Evolutionary conservation across 2,329 filamentous ascomycete species (phyloP), one percentile per base, ranked within the genome.

Genomic region (Beauveria sp.): DNA sequence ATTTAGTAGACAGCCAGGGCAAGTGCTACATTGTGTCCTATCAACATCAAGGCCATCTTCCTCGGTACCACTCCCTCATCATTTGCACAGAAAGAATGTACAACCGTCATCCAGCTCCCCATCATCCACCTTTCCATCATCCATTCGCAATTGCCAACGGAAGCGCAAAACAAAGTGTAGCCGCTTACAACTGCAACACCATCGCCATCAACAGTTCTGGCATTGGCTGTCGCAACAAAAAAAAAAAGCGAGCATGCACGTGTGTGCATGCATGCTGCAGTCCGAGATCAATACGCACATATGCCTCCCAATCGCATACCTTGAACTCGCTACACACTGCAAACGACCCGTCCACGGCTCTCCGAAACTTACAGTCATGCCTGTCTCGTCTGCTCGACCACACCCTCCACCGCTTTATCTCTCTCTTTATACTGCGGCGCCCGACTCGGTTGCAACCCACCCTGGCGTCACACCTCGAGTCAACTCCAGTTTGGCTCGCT

Each of bases 371-470:
- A 14, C 30, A 34, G 10, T 14, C 30, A 34, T 14, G 30, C 55
- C 30, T 51, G 55, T 51, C 46, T 51, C 47, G 55, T 51, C 55
- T 37, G 41, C 55, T 28, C 40, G n/a, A 34, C 34, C 47, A 58
- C 34, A 14, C 47, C 40, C 56, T 37, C 47, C 56, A 46, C 56
- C 56, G 56, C 56, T 40, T 34, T 41, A 16, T n/a, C 24, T 30
- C 26, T 30, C 18, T 46, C 53, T n/a, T 41, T 22, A 43, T 48
- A 59, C 56, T 53, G 48, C 48, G n/a, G 37, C 50, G 54, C 55
- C 55, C 55, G 51, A 51, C 43, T 51, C 50, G 55, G 59, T 55
- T 59, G 48, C 14, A n/a, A 37, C n/a, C n/a, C 22, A 28, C 56
- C 40, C 46, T 40, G 18, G 30, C 30, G n/a, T 41, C 46, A 40